Evolutionary conservation across 306 rosid species (phyloP), one percentile per base, ranked within the genome.

Genomic region (Trifolium dubium): DNA sequence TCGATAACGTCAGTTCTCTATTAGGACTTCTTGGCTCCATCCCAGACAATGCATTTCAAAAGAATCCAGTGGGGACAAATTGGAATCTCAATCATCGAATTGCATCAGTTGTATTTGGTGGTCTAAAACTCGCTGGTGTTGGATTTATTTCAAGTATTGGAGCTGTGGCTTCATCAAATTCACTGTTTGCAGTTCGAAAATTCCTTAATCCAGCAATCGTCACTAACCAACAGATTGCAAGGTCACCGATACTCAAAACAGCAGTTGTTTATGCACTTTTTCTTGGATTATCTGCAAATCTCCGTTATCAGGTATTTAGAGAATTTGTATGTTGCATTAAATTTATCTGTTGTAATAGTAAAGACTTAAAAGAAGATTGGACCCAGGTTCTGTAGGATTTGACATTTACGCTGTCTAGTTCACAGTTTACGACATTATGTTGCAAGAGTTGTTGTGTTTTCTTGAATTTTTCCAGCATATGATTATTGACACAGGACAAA

Each of bases 31-130:
- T 93, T 70, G 97, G 96, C 13, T 89, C 96, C 77, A 94, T 94
- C 74, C 98, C 98, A 18, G 98, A 91, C 77, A 94, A 94, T 82
- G 98, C 98, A 31, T 94, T 94, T 80, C 98, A 94, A 77, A 94
- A 89, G 82, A 91, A 65, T 81, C 87, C 85, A 30, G 96, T 58
- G 10, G 98, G 98, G 79, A 90, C 78, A 80, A 80, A 94, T 77
- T 94, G 97, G 98, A 82, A 85, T 72, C 76, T 91, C 84, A 84
- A 82, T 77, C 91, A 88, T 77, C 86, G 98, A 86, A 65, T 94
- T 47, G 96, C 94, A 72, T 89, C 98, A 11, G 95, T 94, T 58
- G 40, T 94, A 80, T 86, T 94, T 80, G 97, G 97, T 50, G 98
- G 98, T 49, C 41, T 94, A 71, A 94, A 94, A 73, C 96, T 91